Conservation (phyloP, 148 eudicot genomes). For the Nyssa sinensis region DNA sequence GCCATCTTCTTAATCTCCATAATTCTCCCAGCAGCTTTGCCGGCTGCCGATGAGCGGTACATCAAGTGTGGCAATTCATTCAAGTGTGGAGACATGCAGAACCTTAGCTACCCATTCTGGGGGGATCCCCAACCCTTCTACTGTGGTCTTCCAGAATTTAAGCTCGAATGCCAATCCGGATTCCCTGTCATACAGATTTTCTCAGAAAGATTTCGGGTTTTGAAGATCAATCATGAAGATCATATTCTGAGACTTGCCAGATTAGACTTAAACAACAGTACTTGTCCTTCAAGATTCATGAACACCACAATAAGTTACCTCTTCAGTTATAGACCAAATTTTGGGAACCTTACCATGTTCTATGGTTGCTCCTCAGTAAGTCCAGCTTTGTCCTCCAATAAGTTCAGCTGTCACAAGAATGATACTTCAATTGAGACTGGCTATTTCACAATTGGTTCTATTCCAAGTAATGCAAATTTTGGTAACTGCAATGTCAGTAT, state of each 20-base stretch:
- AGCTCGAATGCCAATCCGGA: background rate
- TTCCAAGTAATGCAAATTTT: background rate
- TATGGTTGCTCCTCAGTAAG: background rate
- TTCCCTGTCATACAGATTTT: background rate
- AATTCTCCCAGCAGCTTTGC: background rate
- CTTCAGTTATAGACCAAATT: background rate
- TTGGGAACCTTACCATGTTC: background rate
- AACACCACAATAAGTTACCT: background rate
- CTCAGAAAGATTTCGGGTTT: background rate
- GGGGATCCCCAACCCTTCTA: background rate
- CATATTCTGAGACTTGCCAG: background rate
- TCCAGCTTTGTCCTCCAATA: background rate
- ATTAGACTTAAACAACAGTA: background rate
- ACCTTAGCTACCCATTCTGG: slow-evolving; percentile 1
- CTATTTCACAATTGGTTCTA: background rate
- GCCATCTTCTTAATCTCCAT: background rate
- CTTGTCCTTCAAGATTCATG: background rate
- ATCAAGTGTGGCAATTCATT: background rate
- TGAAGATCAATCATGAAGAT: background rate
- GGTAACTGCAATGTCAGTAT: background rate
- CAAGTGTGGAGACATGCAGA: background rate
- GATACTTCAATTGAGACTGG: background rate
- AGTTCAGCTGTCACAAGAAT: background rate
- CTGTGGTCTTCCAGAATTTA: background rate
- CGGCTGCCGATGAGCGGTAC: background rate